Percentiles rank a stretch among this genome's conserved stretches.
Conservation (phyloP, 805 yeast species). For the Cyberlindnera sargentensis region DNA sequence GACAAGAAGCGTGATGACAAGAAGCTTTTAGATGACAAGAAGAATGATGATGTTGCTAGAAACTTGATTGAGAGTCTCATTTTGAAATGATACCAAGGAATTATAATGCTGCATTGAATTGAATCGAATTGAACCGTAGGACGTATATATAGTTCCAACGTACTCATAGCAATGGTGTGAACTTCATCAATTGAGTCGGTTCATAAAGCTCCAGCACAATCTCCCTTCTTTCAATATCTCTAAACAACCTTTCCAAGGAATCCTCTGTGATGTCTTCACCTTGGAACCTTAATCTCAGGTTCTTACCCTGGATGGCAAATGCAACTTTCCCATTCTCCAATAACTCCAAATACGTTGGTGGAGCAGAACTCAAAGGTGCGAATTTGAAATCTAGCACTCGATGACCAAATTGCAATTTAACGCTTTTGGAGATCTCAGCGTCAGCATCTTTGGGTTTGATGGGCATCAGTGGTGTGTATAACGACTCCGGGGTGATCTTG, state of each 20-base stretch:
- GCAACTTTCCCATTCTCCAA: slow-evolving; percentile 69
- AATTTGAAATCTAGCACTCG: slow-evolving; percentile 58
- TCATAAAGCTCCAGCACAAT: slow-evolving; percentile 19
- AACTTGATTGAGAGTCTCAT: slow-evolving; percentile 17
- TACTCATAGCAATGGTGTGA: slow-evolving; percentile 22
- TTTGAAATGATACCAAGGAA: not conserved
- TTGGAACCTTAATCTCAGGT: slow-evolving; percentile 13
- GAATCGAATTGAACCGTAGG: too few species aligned
- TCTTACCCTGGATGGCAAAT: slow-evolving; percentile 32
- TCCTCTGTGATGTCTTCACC: slow-evolving; percentile 13
- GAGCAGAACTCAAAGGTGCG: slow-evolving; percentile 57
- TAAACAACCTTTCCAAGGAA: slow-evolving; percentile 16
- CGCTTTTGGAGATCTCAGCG: slow-evolving; percentile 30
- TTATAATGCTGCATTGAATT: too few species aligned
- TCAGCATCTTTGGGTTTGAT: slow-evolving; percentile 32
- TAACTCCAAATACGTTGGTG: slow-evolving; percentile 77
- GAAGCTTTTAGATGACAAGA: slow-evolving; percentile 16
- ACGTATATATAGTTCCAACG: not conserved
- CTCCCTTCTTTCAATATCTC: slow-evolving; percentile 6
- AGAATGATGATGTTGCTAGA: slow-evolving; percentile 21
- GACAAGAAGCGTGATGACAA: not conserved
- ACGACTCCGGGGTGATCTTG: slow-evolving; percentile 19
- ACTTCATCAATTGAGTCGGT: slow-evolving; percentile 8
- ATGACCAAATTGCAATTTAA: slow-evolving; percentile 43
- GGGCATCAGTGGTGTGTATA: slow-evolving; percentile 20